Conservation (phyloP, 345 rosid species). For the Balakata baccata region DNA sequence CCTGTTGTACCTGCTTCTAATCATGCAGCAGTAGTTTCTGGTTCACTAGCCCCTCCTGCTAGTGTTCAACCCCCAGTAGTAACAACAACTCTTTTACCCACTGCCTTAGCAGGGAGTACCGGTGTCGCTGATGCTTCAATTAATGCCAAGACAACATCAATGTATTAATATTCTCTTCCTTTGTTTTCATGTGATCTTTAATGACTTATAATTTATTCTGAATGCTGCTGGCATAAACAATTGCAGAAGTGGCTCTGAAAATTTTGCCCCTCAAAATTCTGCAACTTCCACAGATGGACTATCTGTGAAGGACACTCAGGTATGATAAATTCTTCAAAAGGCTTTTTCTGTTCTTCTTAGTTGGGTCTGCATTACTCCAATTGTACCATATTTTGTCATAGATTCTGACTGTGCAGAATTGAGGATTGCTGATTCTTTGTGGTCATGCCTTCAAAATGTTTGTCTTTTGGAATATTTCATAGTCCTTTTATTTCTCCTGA, state of each 20-base stretch:
- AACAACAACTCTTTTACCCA: constrained; percentile 30
- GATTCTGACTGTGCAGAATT: not conserved
- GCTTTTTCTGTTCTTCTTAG: constrained; percentile 9
- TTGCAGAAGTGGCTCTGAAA: constrained; percentile 43
- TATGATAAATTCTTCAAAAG: constrained; percentile 24
- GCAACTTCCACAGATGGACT: constrained; percentile 43
- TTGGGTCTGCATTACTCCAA: not conserved
- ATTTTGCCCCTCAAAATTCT: constrained; percentile 41
- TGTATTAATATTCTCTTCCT: constrained; percentile 37
- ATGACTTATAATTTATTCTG: not conserved
- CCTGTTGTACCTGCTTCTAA: constrained; percentile 40
- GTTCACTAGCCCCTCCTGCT: constrained; percentile 40
- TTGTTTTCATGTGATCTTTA: constrained; percentile 12
- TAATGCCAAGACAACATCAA: constrained; percentile 40
- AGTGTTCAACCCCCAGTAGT: constrained; percentile 28
- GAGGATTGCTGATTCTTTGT: not conserved
- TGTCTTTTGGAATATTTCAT: not conserved
- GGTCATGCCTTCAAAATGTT: too few species aligned
- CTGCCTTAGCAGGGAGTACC: constrained; percentile 38
- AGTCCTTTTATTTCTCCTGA: not conserved
- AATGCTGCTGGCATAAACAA: constrained; percentile 9
- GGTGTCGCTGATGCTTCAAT: constrained; percentile 28
- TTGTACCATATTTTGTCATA: not conserved
- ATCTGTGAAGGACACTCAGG: constrained; percentile 58
- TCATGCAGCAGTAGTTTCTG: constrained; percentile 42